phyloP scores from a whole-genome alignment of 2,329 filamentous ascomycete species.

The Exophiala mesophila region DNA sequence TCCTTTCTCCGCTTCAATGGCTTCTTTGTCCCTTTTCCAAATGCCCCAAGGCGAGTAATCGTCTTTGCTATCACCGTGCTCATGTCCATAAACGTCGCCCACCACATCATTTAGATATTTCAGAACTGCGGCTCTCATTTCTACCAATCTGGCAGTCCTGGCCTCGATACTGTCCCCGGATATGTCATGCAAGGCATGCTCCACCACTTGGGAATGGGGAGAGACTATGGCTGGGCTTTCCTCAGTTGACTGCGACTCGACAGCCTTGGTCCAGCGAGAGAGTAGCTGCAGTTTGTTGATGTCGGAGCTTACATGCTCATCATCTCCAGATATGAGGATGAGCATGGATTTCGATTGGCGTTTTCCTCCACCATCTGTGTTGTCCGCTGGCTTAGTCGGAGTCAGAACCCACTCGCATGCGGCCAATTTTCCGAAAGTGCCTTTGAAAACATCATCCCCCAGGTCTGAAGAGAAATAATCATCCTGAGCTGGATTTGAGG shows the following conservation, averaged over 20 bases:
- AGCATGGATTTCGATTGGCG: constrained; percentile 12
- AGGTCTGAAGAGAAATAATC: constrained; percentile 85
- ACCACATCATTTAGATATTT: constrained; percentile 21
- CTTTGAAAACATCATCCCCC: constrained; percentile 50
- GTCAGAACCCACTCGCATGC: constrained; percentile 2
- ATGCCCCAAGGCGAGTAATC: constrained; percentile 7
- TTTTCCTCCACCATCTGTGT: neutral
- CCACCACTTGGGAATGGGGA: constrained; percentile 14
- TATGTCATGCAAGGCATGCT: constrained; percentile 23
- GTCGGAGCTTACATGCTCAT: constrained; percentile 11
- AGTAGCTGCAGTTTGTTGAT: constrained; percentile 19
- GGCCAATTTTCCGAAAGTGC: constrained; percentile 56
- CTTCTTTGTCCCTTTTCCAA: constrained; percentile 6
- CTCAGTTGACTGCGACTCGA: constrained; percentile 3
- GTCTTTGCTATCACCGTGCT: neutral
- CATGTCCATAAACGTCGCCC: constrained; percentile 12
- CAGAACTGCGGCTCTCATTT: constrained; percentile 22
- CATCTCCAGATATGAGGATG: constrained; percentile 20
- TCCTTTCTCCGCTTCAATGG: constrained; percentile 8
- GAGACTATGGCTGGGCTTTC: constrained; percentile 3
- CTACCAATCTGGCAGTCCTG: constrained; percentile 19
- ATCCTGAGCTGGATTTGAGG: constrained; percentile 62
- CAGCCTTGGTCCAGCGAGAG: constrained; percentile 17
- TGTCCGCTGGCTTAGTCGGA: neutral
- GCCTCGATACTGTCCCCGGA: constrained; percentile 14